Conservation (phyloP, 495 filamentous ascomycete genomes). For the Trichodelitschia bisporula region DNA sequence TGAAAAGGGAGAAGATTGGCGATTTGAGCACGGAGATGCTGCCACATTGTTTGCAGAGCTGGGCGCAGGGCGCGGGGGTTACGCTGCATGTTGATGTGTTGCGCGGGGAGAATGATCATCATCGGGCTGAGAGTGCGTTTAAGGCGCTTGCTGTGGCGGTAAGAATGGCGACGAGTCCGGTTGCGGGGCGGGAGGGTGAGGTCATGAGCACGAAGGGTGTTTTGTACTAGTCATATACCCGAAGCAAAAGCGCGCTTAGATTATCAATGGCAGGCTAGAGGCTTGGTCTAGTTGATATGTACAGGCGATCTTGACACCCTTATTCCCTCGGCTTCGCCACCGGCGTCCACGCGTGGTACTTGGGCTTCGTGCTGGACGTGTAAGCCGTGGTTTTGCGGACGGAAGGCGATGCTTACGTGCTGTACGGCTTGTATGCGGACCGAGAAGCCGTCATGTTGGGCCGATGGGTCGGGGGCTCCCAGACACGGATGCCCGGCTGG, state of each 20-base stretch:
- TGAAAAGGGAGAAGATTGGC: conserved; percentile 77
- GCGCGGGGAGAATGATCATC: conserved; percentile 82
- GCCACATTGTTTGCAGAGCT: conserved; percentile 81
- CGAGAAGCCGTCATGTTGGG: conserved; percentile 49
- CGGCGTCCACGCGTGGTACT: conserved; percentile 16
- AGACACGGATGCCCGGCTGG: conserved; percentile 34
- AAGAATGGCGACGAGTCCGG: conserved; percentile 41
- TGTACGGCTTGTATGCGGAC: conserved; percentile 77
- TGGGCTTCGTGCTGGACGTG: conserved; percentile 13
- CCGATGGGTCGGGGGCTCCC: conserved; percentile 53
- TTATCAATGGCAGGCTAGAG: no score
- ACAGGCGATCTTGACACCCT: no score
- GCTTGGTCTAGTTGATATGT: no score
- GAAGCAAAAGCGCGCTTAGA: no score
- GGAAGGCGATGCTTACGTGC: conserved; percentile 38
- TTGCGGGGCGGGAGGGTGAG: conserved; percentile 65
- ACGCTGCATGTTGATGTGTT: conserved; percentile 84
- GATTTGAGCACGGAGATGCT: conserved; percentile 91
- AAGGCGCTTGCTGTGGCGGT: conserved; percentile 84
- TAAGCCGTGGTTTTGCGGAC: neutral
- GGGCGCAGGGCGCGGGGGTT: conserved; percentile 71
- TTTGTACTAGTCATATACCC: conserved; percentile 20
- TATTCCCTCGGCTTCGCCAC: conserved; percentile 12
- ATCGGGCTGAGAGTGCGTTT: conserved; percentile 88
- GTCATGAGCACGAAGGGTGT: conserved; percentile 89